A percentile compares a stretch with the other conserved stretches of the same genome.
These are phyloP conservation scores for Filobasidium floriforme DNA, from an alignment of 768 basidiomycete species.

Conservation along the genomic window DNA sequence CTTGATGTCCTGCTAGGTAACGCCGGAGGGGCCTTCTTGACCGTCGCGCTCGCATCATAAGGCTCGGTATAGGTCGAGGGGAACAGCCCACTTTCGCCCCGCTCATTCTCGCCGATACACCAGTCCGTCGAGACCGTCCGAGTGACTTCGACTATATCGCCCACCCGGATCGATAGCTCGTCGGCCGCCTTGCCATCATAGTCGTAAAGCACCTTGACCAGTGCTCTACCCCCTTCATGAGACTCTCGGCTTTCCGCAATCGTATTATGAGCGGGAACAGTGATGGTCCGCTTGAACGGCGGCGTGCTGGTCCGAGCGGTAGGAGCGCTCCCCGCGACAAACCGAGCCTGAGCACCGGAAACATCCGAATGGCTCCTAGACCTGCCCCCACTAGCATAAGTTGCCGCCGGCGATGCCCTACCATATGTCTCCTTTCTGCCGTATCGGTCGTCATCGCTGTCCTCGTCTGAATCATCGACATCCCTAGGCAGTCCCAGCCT, in stretches of 20 bases:
- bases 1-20: not conserved
- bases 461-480: slow-evolving; percentile 24
- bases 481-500: not conserved
- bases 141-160: slow-evolving; percentile 66
- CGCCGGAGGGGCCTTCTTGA: not conserved
- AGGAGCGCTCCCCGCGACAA: not conserved
- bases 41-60: slow-evolving; percentile 17
- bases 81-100: slow-evolving; percentile 70
- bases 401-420: not conserved
- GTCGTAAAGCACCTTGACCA: slow-evolving; percentile 66
- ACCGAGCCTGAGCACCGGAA: not conserved
- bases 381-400: slow-evolving; percentile 17
- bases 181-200: slow-evolving; percentile 63
- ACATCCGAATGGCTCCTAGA: slow-evolving; percentile 24
- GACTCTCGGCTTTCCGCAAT: not conserved
- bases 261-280: slow-evolving; percentile 3
- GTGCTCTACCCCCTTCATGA: slow-evolving; percentile 25
- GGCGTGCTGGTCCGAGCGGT: slow-evolving; percentile 16
- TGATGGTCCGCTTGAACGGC: slow-evolving; percentile 25
- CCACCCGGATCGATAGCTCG: slow-evolving; percentile 66
- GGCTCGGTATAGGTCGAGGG: slow-evolving; percentile 66
- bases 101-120: slow-evolving; percentile 71
- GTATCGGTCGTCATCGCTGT: slow-evolving; percentile 25
- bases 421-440: not conserved
- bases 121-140: slow-evolving; percentile 79